phyloP scores from a whole-genome alignment of 495 filamentous ascomycete genomes.

The Tuber umbilicatum region DNA sequence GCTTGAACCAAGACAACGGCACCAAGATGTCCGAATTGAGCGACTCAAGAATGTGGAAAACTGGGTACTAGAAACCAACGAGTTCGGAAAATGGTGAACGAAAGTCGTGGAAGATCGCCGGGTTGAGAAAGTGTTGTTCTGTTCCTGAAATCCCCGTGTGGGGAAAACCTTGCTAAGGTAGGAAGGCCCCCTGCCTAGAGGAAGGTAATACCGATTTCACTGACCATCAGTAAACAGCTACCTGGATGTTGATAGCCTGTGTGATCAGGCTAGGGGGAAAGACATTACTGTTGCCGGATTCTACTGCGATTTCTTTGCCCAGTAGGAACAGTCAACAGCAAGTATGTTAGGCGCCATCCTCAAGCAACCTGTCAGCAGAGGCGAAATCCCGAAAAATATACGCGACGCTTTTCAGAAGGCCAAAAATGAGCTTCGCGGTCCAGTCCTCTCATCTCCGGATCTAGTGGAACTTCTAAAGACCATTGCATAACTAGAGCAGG shows the following conservation, averaged over 20 bases:
- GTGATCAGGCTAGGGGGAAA: neutral
- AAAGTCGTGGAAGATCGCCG: neutral
- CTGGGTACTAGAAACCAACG: neutral
- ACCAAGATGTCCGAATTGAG: neutral
- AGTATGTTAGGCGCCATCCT: neutral
- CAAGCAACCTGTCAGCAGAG: neutral
- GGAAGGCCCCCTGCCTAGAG: neutral
- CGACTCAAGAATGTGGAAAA: neutral
- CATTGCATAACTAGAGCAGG: neutral
- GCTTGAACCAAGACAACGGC: neutral
- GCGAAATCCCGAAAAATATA: neutral
- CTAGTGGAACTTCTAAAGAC: too few relatives aligned
- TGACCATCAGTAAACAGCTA: neutral
- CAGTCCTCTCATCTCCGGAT: neutral
- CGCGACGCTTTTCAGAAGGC: neutral
- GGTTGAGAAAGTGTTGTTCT: neutral
- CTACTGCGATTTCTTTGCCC: neutral
- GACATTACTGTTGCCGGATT: neutral
- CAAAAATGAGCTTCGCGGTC: neutral
- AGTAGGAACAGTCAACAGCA: neutral
- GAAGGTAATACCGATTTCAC: neutral
- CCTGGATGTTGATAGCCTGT: neutral
- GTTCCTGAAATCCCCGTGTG: neutral
- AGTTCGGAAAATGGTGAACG: neutral
- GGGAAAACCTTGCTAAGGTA: neutral